Conservation (phyloP, 805 yeast genomes). For the Candida ortonii region DNA sequence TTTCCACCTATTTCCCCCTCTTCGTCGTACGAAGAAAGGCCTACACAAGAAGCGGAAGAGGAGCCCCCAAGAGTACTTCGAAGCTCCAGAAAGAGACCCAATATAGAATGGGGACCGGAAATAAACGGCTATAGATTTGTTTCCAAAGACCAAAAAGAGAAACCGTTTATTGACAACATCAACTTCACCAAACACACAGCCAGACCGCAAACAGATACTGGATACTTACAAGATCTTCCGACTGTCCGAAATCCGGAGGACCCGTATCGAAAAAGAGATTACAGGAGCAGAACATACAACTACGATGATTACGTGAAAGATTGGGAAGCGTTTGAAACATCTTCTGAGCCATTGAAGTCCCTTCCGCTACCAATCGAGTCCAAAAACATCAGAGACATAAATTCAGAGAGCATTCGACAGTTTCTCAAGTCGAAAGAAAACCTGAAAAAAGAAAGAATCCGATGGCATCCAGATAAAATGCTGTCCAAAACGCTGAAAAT, state of each 20-base stretch:
- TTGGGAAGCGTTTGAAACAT: constrained; percentile 10
- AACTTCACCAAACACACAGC: constrained; percentile 16
- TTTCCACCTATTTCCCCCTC: no score
- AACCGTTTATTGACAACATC: constrained; percentile 5
- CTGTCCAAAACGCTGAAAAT: constrained; percentile 17
- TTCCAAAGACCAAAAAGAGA: constrained; percentile 25
- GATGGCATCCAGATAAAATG: constrained; percentile 77
- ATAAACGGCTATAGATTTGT: constrained; percentile 45
- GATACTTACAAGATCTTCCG: constrained; percentile 9
- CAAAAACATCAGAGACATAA: constrained; percentile 14
- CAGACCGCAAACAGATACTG: constrained; percentile 10
- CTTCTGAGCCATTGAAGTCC: no score
- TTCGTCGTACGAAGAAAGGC: no score
- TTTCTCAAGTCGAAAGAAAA: constrained; percentile 21
- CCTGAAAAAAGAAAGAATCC: constrained; percentile 48
- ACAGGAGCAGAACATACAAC: constrained; percentile 21
- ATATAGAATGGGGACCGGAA: constrained; percentile 35
- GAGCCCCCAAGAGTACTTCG: no score
- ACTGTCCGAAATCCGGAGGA: constrained; percentile 1
- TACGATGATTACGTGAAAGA: constrained; percentile 22
- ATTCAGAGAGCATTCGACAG: constrained; percentile 6
- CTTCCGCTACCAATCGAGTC: constrained; percentile 24
- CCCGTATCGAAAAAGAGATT: constrained; percentile 2
- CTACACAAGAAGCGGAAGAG: no score
- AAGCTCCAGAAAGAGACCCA: no score